Conservation (phyloP, 139 green algal species). For the Zygnema cylindricum region DNA sequence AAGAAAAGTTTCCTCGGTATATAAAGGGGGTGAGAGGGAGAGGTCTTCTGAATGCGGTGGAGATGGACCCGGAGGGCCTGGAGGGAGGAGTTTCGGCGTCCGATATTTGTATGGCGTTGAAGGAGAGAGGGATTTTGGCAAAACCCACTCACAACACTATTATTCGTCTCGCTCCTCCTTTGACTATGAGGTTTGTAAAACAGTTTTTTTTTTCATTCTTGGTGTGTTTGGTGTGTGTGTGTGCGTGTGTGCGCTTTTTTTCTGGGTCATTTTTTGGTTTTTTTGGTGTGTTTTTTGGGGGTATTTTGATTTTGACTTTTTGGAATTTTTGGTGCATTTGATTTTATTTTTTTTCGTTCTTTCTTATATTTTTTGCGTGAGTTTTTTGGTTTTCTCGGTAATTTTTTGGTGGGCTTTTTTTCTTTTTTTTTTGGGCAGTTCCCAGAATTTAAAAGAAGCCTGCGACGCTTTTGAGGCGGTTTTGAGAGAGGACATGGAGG, state of each 20-base stretch:
- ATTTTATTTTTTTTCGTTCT: neutral
- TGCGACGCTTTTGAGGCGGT: slow-evolving; percentile 52
- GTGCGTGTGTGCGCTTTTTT: neutral
- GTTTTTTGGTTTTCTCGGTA: neutral
- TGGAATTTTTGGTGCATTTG: neutral
- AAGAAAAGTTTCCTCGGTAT: slow-evolving; percentile 27
- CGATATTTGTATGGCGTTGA: slow-evolving; percentile 89
- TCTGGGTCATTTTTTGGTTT: neutral
- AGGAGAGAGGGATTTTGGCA: slow-evolving; percentile 72
- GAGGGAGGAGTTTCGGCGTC: slow-evolving; percentile 69
- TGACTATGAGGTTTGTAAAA: slow-evolving; percentile 61
- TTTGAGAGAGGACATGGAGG: slow-evolving; percentile 43
- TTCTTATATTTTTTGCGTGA: neutral
- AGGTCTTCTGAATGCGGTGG: slow-evolving; percentile 56
- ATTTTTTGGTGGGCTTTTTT: neutral
- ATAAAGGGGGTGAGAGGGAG: slow-evolving; percentile 50
- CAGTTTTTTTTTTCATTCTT: neutral
- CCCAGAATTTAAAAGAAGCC: slow-evolving; percentile 50
- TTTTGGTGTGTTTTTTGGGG: neutral
- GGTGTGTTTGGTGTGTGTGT: neutral
- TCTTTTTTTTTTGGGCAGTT: slow-evolving; percentile 24
- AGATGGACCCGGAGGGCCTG: slow-evolving; percentile 42
- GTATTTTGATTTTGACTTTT: neutral
- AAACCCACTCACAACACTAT: slow-evolving; percentile 97
- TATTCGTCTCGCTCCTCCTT: slow-evolving; percentile 75